A percentile compares a stretch with the other conserved stretches of the same genome.
phyloP scores from a whole-genome alignment of 345 rosid genomes.

The Ricinus communis region DNA sequence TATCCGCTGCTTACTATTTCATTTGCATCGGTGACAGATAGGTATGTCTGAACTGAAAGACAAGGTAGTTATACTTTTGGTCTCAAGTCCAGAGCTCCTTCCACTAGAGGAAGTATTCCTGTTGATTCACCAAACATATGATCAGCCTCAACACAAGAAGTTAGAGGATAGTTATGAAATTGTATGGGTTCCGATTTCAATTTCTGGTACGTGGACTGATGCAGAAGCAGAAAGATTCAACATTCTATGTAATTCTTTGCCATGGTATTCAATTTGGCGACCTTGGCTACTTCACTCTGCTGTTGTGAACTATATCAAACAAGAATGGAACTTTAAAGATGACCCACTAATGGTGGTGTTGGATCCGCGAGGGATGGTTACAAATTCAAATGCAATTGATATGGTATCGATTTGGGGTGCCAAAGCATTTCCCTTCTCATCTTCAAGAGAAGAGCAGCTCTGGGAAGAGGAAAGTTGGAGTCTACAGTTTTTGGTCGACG shows the following conservation, averaged over 20 bases:
- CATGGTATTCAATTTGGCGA: conserved; percentile 58
- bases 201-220: conserved; percentile 51
- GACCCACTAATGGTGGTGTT: conserved; percentile 55
- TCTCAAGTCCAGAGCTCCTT: conserved; percentile 59
- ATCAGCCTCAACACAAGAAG: conserved; percentile 39
- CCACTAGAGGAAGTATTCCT: conserved; percentile 53
- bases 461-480: conserved; percentile 66
- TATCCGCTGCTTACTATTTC: background rate
- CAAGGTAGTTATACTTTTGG: conserved; percentile 55
- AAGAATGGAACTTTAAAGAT: conserved; percentile 52
- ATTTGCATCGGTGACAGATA: conserved; percentile 39
- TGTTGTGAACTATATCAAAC: conserved; percentile 44
- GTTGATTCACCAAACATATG: conserved; percentile 58
- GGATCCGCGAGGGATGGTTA: conserved; percentile 51
- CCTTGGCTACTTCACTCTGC: conserved; percentile 57
- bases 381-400: conserved; percentile 63
- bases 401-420: conserved; percentile 78
- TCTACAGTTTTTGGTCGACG: conserved; percentile 47
- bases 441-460: conserved; percentile 56
- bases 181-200: conserved; percentile 64
- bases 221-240: conserved; percentile 43
- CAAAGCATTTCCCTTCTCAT: conserved; percentile 68
- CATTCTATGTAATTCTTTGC: conserved; percentile 46
- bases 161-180: conserved; percentile 45
- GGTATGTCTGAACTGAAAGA: conserved; percentile 52